A percentile compares a stretch with the other conserved stretches of the same genome.
Evolutionary conservation across 306 rosid species (phyloP).

Genomic region (Lathyrus sativus): DNA sequence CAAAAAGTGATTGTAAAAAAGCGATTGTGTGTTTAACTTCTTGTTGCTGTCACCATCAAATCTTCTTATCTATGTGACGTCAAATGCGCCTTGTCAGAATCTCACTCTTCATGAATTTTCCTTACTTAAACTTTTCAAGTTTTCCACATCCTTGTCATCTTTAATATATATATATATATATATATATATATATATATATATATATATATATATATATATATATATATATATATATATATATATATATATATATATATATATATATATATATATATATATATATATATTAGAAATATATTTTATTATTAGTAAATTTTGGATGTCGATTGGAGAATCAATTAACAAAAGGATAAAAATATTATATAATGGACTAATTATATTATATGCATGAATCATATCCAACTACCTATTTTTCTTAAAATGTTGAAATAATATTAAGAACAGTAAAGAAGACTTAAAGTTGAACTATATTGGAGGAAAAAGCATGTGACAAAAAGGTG

Average conservation of each 20-base stretch:
- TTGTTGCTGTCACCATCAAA: neutral
- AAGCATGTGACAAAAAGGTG: conserved; percentile 19
- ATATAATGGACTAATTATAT: no score
- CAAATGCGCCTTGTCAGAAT: conserved; percentile 68
- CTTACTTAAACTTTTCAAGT: neutral
- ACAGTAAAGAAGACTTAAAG: conserved; percentile 23
- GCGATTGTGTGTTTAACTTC: no score
- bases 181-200: no score
- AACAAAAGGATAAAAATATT: no score
- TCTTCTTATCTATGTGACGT: conserved; percentile 24
- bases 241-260: no score
- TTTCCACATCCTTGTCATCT: neutral
- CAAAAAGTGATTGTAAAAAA: neutral
- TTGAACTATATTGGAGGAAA: conserved; percentile 26
- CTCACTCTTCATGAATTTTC: conserved; percentile 41
- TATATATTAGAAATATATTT: neutral
- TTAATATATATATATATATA: no score
- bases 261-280: no score
- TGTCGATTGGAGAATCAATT: neutral
- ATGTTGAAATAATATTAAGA: neutral
- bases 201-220: no score
- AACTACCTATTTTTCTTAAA: conserved; percentile 14
- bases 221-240: no score
- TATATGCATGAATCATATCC: neutral
- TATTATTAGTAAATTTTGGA: neutral